These are phyloP conservation scores for Fusarium oligoseptatum DNA, from an alignment of 2,329 filamentous ascomycete genomes.

Conservation along the genomic window DNA sequence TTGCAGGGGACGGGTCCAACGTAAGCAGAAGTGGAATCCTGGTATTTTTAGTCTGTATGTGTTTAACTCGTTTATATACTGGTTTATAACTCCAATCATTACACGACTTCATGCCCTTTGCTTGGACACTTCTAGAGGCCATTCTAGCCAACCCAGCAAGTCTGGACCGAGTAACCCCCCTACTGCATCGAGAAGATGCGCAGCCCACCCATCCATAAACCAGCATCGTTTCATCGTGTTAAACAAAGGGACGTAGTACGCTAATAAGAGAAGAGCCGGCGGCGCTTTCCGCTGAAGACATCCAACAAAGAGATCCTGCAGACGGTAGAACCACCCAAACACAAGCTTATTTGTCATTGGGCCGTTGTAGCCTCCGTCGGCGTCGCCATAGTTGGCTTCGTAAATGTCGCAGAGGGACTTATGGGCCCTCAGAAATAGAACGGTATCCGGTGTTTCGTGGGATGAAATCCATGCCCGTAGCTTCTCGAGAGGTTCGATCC, in stretches of 20 bases:
- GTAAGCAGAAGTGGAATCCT: not conserved
- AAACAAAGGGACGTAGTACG: constrained; percentile 44
- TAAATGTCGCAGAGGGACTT: constrained; percentile 43
- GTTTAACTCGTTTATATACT: constrained; percentile 4
- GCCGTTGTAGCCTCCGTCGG: constrained; percentile 32
- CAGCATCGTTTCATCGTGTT: constrained; percentile 37
- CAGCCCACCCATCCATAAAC: constrained; percentile 43
- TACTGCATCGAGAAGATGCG: constrained; percentile 43
- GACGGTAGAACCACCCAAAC: constrained; percentile 48
- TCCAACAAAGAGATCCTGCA: constrained; percentile 45
- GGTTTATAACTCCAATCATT: constrained; percentile 5
- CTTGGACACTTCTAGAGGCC: constrained; percentile 39
- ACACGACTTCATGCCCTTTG: constrained; percentile 18
- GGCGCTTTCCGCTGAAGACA: constrained; percentile 46
- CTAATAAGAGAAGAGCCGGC: constrained; percentile 45
- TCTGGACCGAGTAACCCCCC: constrained; percentile 32
- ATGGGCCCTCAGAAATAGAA: constrained; percentile 42
- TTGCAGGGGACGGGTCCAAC: not conserved
- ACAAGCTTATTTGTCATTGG: constrained; percentile 35
- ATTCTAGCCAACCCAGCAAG: constrained; percentile 42
- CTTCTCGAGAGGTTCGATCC: constrained; percentile 39
- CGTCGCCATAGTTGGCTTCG: constrained; percentile 44
- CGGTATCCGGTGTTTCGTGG: constrained; percentile 42
- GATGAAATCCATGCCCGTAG: constrained; percentile 42
- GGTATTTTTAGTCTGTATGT: not conserved